Evolutionary conservation across 768 basidiomycete genomes (phyloP), one percentile per base, ranked within the genome.

Genomic region (Mycena galericulata): DNA sequence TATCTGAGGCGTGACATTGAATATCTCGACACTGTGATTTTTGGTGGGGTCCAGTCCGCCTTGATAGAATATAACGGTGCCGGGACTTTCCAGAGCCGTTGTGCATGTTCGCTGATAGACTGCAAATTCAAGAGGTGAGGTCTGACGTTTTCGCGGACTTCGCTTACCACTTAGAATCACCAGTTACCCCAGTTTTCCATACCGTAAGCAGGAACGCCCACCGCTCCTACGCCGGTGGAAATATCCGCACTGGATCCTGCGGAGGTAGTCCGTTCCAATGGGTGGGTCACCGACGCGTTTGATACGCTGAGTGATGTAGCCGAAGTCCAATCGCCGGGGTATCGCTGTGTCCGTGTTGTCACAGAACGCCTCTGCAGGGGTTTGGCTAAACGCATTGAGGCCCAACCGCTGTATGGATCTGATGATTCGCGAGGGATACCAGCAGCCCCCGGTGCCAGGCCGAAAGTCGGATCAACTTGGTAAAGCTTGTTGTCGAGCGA

Each of bases 21-120:
- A 56, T 1, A 70, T 29, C 6, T 38, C 53, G 36, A 70, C 24
- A 18, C 46, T 66, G 43, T 70, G 65, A 24, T 43, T 66, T 30
- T 50, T 59, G 22, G 34, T 66, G 9, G 69, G 64, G 34, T 70
- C 65, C 20, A 70, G 38, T 11, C 68, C 68, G 15, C 58, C 68
- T 45, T 62, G 63, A 18, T 56, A 70, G 45, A 65, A 70, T 2
- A 66, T 54, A 24, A 70, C 40, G 20, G 69, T 36, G 36, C 66
- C 65, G 22, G 69, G 69, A 22, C 65, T 26, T 70, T 50, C 59
- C 59, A 70, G 53, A 57, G 24, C 60, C 59, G 43, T 70, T 70
- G 50, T 51, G 59, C 15, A 7, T 53, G 17, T 24, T 62, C 27
- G 18, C 40, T 17, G 40, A 5, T 36, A 64, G 43, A 62, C 38